phyloP scores from a whole-genome alignment of 768 basidiomycete species.

The Harrya chromipes region DNA sequence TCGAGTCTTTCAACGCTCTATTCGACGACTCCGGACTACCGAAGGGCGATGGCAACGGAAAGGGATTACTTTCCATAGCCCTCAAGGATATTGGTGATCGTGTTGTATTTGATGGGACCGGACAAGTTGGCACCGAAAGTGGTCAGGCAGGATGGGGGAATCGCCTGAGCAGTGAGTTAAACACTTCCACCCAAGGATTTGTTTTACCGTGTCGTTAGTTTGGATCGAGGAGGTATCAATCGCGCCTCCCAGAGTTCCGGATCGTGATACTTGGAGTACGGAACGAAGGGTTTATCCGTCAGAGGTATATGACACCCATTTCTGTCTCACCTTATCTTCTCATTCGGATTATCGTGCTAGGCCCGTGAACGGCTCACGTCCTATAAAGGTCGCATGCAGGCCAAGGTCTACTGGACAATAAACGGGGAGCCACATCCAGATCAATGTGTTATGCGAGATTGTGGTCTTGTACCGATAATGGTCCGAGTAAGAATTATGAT shows the following conservation, averaged over 20 bases:
- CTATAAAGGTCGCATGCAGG: conserved; percentile 87
- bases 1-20: conserved; percentile 94
- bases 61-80: conserved; percentile 74
- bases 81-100: conserved; percentile 85
- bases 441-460: conserved; percentile 71
- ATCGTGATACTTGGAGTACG: conserved; percentile 69
- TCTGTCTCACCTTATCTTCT: background rate
- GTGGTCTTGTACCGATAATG: conserved; percentile 95
- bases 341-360: conserved; percentile 37
- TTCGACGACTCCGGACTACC: conserved; percentile 90
- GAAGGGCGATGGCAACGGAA: conserved; percentile 68
- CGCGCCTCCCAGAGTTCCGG: conserved; percentile 81
- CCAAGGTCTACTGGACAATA: conserved; percentile 82
- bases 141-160: conserved; percentile 70
- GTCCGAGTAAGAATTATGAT: conserved; percentile 65
- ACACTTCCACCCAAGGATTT: conserved; percentile 4
- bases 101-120: conserved; percentile 86
- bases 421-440: conserved; percentile 60
- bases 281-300: conserved; percentile 84
- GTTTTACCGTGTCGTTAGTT: conserved; percentile 48
- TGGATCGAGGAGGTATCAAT: conserved; percentile 87
- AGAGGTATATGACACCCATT: conserved; percentile 54
- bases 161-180: conserved; percentile 72
- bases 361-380: conserved; percentile 91
- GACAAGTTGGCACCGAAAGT: conserved; percentile 49